Percentiles rank a stretch among this genome's conserved stretches.
Evolutionary conservation across 805 yeast species (phyloP).

Genomic region (Suhomyces sp.): DNA sequence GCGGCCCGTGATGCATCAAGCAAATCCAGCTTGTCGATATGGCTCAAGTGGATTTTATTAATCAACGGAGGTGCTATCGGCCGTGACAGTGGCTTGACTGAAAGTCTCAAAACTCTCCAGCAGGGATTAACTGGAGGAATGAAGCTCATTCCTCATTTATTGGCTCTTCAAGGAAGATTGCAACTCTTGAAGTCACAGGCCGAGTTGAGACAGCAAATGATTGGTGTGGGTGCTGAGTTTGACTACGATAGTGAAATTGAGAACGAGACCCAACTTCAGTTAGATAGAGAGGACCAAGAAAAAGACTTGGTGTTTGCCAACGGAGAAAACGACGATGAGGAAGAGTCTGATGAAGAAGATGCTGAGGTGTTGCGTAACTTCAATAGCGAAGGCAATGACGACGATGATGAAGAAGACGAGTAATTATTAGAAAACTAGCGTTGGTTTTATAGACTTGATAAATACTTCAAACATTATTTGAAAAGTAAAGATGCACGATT

Average conservation of each 20-base stretch:
- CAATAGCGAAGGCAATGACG: constrained; percentile 37
- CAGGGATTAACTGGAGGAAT: constrained; percentile 53
- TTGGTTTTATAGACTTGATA: neutral
- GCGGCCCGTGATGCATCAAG: constrained; percentile 29
- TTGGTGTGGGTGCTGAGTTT: constrained; percentile 1
- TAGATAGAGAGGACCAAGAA: constrained; percentile 19
- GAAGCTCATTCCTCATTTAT: constrained; percentile 59
- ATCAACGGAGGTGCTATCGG: constrained; percentile 65
- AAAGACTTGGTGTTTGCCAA: constrained; percentile 36
- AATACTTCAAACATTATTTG: neutral
- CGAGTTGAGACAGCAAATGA: constrained; percentile 48
- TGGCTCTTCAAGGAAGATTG: constrained; percentile 83
- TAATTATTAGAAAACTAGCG: neutral
- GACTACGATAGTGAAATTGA: constrained; percentile 18
- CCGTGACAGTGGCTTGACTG: constrained; percentile 49
- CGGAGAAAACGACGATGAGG: constrained; percentile 40
- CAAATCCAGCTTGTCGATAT: constrained; percentile 38
- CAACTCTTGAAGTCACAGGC: constrained; percentile 76
- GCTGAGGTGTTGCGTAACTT: constrained; percentile 5
- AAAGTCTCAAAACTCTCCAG: constrained; percentile 56
- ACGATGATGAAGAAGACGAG: constrained; percentile 21
- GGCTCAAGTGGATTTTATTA: constrained; percentile 82
- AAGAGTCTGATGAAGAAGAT: constrained; percentile 12
- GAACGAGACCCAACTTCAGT: constrained; percentile 11
- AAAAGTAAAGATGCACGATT: too few relatives aligned